A percentile compares a stretch with the other conserved stretches of the same genome.
phyloP scores from a whole-genome alignment of 2,329 filamentous ascomycete species.

The Cercospora canescens region DNA sequence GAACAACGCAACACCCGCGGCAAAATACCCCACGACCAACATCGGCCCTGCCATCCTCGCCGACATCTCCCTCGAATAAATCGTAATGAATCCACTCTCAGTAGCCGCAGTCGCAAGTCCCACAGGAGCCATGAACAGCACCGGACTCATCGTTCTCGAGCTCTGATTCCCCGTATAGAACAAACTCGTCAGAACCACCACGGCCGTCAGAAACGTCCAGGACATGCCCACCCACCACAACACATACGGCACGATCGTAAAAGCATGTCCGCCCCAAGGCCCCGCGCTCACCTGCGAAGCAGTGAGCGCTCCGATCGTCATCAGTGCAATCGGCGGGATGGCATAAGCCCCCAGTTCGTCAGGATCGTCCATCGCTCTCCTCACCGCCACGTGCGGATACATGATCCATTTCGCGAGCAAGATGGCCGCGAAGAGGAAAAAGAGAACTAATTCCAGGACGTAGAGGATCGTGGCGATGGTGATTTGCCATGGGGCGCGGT shows the following conservation, averaged over 20 bases:
- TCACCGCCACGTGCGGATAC: constrained; percentile 12
- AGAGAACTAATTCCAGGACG: constrained; percentile 11
- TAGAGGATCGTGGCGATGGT: constrained; percentile 10
- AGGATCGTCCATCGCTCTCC: constrained; percentile 6
- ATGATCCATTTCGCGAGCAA: constrained; percentile 4
- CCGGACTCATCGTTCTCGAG: constrained; percentile 4
- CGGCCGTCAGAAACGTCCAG: constrained; percentile 11
- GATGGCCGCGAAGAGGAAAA: constrained; percentile 11
- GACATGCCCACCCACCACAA: constrained; percentile 19
- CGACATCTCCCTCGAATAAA: constrained; percentile 6
- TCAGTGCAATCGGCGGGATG: constrained; percentile 15
- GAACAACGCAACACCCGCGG: constrained; percentile 11
- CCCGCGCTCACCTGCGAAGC: constrained; percentile 13
- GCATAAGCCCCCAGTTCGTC: constrained; percentile 15
- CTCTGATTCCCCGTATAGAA: constrained; percentile 13
- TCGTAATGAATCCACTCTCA: constrained; percentile 12
- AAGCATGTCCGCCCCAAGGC: constrained; percentile 20
- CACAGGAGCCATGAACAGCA: constrained; percentile 17
- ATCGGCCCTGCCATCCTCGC: constrained; percentile 13
- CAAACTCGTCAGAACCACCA: constrained; percentile 14
- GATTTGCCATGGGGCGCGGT: constrained; percentile 9
- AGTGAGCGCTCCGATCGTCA: constrained; percentile 15
- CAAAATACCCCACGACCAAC: constrained; percentile 17
- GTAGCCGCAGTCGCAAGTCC: constrained; percentile 16
- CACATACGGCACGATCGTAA: constrained; percentile 20